Evolutionary conservation across 202 grass and related monocot genomes (phyloP).

Genomic region (Eragrostis tef): DNA sequence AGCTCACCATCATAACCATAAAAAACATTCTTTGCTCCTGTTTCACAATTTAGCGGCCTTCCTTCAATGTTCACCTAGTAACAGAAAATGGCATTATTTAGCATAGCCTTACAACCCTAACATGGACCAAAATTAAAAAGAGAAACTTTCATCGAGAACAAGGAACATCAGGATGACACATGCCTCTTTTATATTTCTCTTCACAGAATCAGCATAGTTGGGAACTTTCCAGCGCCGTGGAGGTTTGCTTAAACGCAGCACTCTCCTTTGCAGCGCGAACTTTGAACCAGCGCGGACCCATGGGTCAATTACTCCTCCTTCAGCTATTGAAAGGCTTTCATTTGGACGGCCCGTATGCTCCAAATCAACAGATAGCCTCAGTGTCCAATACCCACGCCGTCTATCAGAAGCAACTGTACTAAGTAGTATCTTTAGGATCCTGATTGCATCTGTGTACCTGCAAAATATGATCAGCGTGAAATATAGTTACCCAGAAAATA

Average conservation of each 20-base stretch:
- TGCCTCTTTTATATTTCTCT: slow-evolving; percentile 76
- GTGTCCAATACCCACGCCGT: slow-evolving; percentile 76
- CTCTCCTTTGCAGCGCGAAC: slow-evolving; percentile 76
- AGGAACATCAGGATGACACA: slow-evolving; percentile 30
- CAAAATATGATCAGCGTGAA: slow-evolving; percentile 31
- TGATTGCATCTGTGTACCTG: slow-evolving; percentile 90
- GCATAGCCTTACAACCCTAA: neutral
- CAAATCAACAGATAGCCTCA: slow-evolving; percentile 91
- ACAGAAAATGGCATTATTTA: slow-evolving; percentile 20
- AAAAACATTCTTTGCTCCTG: slow-evolving; percentile 78
- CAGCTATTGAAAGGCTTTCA: slow-evolving; percentile 82
- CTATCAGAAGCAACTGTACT: slow-evolving; percentile 58
- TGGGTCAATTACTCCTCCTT: slow-evolving; percentile 70
- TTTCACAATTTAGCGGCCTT: slow-evolving; percentile 73
- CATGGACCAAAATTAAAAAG: slow-evolving; percentile 4
- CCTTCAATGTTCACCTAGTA: slow-evolving; percentile 74
- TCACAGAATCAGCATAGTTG: slow-evolving; percentile 72
- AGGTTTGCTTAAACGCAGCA: slow-evolving; percentile 79
- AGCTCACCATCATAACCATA: slow-evolving; percentile 81
- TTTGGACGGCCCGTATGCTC: slow-evolving; percentile 69
- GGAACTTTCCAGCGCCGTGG: slow-evolving; percentile 90
- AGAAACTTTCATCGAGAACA: neutral
- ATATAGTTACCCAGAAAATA: slow-evolving; percentile 15
- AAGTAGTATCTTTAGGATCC: slow-evolving; percentile 70
- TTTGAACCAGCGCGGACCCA: slow-evolving; percentile 85